Base-by-base conservation (phyloP, 208 protist species). In the Vickermania ingenoplastis region DNA sequence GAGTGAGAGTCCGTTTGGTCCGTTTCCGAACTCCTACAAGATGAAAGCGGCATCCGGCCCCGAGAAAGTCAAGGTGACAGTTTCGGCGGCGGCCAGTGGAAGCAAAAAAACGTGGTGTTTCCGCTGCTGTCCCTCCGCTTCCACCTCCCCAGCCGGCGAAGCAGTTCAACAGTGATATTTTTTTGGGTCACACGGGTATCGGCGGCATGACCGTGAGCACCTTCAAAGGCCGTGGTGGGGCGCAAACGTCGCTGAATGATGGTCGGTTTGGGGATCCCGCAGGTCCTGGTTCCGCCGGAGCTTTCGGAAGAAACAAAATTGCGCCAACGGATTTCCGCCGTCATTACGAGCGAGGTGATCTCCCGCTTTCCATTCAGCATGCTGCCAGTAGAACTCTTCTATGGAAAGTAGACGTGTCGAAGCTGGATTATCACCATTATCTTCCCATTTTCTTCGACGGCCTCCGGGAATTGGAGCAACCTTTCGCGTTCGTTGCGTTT, bases 391-490 rank as follows among this genome's bases (percentile, higher is more conserved):
- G 97, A 62, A 81, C 83, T 27, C 88, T 99, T 29, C 76, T 91
- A 25, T 99, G 98, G 98, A 97, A 97, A 62, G 94, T 99, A 41
- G 89, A 97, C 59, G 87, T 98, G 17, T 81, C 95, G 31, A 97
- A 98, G 77, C 79, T 99, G 41, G 97, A 99, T 71, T 99, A 98
- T 71, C 96, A 99, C 70, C 97, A 99, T 74, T 99, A 98, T 79
- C 85, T 99, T 17, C 98, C 98, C 26, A 98, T 99, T 67, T 99
- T 99, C 66, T 97, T 99, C 67, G 97, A 99, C 68, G 98, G 98
- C 0, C 74, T 99, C 30, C 79, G 97, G 41, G 97, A 99, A 69
- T 86, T 96, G 61, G 84, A 97, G 65, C 94, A 99, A 69, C 97
- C 97, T 27, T 99, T 82, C 69, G 78, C 72, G 49, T 99, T 99